Conservation (phyloP, 768 basidiomycete species). For the Ramaria sp. region DNA sequence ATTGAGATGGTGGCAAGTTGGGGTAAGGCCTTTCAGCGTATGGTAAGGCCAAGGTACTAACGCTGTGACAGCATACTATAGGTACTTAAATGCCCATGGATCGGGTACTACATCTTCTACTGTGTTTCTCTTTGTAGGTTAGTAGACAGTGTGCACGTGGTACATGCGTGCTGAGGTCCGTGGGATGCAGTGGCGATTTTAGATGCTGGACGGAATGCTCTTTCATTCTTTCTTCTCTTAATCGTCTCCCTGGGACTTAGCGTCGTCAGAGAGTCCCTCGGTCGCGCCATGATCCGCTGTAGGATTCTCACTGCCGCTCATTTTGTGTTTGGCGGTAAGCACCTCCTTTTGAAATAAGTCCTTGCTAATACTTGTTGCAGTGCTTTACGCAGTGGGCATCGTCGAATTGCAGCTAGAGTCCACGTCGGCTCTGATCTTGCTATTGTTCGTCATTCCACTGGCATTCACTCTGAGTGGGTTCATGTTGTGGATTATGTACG, state of each 20-base stretch:
- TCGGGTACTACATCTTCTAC: constrained; percentile 54
- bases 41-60: not conserved
- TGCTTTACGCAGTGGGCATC: constrained; percentile 89
- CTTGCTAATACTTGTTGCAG: constrained; percentile 25
- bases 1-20: constrained; percentile 93
- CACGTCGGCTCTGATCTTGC: constrained; percentile 71
- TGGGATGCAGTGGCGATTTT: constrained; percentile 76
- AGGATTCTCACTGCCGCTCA: constrained; percentile 74
- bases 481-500: constrained; percentile 91
- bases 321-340: constrained; percentile 87
- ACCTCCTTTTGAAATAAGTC: not conserved
- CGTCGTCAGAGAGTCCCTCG: constrained; percentile 84
- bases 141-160: constrained; percentile 17
- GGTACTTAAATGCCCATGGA: constrained; percentile 85
- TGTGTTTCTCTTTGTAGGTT: constrained; percentile 88
- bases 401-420: constrained; percentile 89
- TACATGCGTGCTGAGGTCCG: not conserved
- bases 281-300: constrained; percentile 73
- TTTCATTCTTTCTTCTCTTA: constrained; percentile 91
- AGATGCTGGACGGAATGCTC: constrained; percentile 87
- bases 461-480: constrained; percentile 94
- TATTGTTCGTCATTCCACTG: constrained; percentile 88
- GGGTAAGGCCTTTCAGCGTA: constrained; percentile 34
- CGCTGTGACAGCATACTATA: constrained; percentile 62
- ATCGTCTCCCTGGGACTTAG: constrained; percentile 88